A percentile compares a stretch with the other conserved stretches of the same genome.
Conservation (phyloP, 208 protist species). For the Acanthamoeba sp. region DNA sequence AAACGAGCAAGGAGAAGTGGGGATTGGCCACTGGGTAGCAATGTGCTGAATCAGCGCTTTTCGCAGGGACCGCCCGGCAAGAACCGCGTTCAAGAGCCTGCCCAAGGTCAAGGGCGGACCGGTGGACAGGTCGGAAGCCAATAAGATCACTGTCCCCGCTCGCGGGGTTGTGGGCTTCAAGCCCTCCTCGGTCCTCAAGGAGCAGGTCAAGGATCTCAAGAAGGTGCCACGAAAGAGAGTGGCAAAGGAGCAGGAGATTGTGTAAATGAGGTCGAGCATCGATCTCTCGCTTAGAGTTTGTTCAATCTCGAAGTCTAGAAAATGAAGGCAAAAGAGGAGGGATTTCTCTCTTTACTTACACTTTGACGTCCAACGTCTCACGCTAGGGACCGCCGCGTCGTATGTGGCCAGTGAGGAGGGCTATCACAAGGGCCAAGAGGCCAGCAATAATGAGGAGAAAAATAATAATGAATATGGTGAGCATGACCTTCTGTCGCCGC, state of each 20-base stretch:
- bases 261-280: too few species aligned
- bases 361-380: too few species aligned
- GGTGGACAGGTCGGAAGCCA: slow-evolving; percentile 12
- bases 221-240: too few species aligned
- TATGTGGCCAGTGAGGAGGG: slow-evolving; percentile 4
- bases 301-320: neutral
- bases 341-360: neutral
- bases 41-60: neutral
- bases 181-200: neutral
- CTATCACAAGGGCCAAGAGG: slow-evolving; percentile 14
- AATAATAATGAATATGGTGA: slow-evolving; percentile 21
- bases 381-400: neutral
- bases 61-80: neutral
- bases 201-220: slow-evolving; percentile 21
- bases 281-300: too few species aligned
- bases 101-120: neutral
- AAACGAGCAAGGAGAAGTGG: too few species aligned
- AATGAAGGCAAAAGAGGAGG: neutral
- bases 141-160: neutral
- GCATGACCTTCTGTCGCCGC: slow-evolving; percentile 6
- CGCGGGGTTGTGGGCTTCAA: neutral
- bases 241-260: slow-evolving; percentile 55
- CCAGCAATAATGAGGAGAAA: slow-evolving; percentile 12
- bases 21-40: too few species aligned
- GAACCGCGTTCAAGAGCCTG: neutral